Evolutionary conservation across 2,329 filamentous ascomycete species (phyloP).

Genomic region (Blumeria hordei): DNA sequence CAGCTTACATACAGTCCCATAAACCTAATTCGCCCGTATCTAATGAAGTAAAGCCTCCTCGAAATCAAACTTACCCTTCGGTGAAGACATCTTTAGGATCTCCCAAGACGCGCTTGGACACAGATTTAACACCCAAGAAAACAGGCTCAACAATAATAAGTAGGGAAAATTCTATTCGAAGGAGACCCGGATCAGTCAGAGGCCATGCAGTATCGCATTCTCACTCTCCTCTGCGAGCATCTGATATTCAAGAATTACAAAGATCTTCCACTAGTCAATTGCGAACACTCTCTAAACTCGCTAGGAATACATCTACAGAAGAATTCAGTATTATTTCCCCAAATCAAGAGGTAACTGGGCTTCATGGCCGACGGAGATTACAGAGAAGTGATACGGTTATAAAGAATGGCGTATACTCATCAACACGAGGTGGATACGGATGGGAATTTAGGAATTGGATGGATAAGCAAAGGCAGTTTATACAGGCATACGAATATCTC

Average conservation of each 20-base stretch:
- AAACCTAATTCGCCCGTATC: slow-evolving; percentile 27
- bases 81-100: slow-evolving; percentile 29
- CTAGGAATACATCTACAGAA: slow-evolving; percentile 48
- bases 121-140: slow-evolving; percentile 13
- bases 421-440: slow-evolving; percentile 29
- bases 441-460: slow-evolving; percentile 89
- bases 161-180: slow-evolving; percentile 27
- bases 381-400: slow-evolving; percentile 38
- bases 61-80: slow-evolving; percentile 27
- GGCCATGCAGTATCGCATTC: slow-evolving; percentile 14
- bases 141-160: slow-evolving; percentile 38
- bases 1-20: slow-evolving; percentile 50
- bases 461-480: slow-evolving; percentile 91
- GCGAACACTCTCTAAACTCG: slow-evolving; percentile 62
- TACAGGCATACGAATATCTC: slow-evolving; percentile 94
- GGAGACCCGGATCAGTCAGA: slow-evolving; percentile 5
- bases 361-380: slow-evolving; percentile 61
- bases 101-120: slow-evolving; percentile 3
- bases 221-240: slow-evolving; percentile 28
- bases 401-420: slow-evolving; percentile 20
- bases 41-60: slow-evolving; percentile 13
- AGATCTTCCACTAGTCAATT: slow-evolving; percentile 80
- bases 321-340: slow-evolving; percentile 60
- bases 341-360: slow-evolving; percentile 65
- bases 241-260: slow-evolving; percentile 60